Evolutionary conservation across 1,284 basidiomycete species (phyloP).

Genomic region (Trichosporon faecale): DNA sequence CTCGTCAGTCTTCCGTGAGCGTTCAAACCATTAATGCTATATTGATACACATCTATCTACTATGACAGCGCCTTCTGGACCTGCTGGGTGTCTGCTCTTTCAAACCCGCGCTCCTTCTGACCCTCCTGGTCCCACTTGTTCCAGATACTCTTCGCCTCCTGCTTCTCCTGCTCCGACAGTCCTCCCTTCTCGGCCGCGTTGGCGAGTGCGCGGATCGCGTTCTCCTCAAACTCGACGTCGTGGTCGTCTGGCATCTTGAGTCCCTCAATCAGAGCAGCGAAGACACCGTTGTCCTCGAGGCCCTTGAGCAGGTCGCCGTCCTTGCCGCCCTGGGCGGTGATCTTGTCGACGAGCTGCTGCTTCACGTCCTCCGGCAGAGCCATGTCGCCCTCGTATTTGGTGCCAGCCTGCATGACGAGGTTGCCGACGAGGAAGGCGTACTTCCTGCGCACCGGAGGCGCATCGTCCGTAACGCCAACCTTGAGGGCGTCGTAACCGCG

Average conservation of each 20-base stretch:
- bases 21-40: not conserved
- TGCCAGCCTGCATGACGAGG: slow-evolving; percentile 67
- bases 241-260: slow-evolving; percentile 66
- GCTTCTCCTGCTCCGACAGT: slow-evolving; percentile 44
- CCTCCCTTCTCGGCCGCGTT: slow-evolving; percentile 44
- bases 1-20: not conserved
- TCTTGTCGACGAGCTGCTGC: slow-evolving; percentile 34
- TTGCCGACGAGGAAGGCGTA: slow-evolving; percentile 76
- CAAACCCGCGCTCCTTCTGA: slow-evolving; percentile 38
- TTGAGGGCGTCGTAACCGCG: slow-evolving; percentile 35
- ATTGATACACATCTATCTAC: not conserved
- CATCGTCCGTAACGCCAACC: slow-evolving; percentile 61
- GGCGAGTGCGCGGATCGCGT: slow-evolving; percentile 62
- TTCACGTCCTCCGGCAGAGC: slow-evolving; percentile 46
- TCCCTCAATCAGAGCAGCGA: slow-evolving; percentile 26
- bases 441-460: slow-evolving; percentile 75
- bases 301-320: slow-evolving; percentile 36
- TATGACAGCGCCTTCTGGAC: slow-evolving; percentile 18
- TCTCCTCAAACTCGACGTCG: slow-evolving; percentile 79
- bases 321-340: slow-evolving; percentile 20
- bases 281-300: slow-evolving; percentile 27
- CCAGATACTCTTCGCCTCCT: slow-evolving; percentile 35
- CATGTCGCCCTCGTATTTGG: slow-evolving; percentile 49
- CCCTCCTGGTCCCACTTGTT: slow-evolving; percentile 35
- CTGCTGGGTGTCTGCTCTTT: slow-evolving; percentile 35